Conservation (phyloP, 176 grass and related monocot species). For the Phoenix dactylifera region DNA sequence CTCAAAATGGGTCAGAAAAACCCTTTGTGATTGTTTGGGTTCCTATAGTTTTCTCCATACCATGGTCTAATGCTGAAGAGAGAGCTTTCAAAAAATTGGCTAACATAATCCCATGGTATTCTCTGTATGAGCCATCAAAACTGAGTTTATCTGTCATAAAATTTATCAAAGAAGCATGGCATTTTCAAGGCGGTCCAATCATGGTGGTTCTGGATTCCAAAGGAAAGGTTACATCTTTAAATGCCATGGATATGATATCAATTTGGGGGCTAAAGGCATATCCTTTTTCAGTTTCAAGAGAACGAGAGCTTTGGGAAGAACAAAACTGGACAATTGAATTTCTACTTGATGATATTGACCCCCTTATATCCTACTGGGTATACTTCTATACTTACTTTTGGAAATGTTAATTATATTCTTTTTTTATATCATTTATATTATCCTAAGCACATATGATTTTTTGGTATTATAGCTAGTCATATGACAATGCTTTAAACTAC, state of each 20-base stretch:
- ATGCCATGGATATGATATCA: conserved; percentile 12
- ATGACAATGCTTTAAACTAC: too few species aligned
- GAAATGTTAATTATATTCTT: not conserved
- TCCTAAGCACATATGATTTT: too few species aligned
- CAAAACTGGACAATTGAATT: conserved; percentile 14
- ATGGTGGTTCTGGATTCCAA: conserved; percentile 9
- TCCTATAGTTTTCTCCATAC: not conserved
- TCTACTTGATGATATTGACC: conserved; percentile 15
- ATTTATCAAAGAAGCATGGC: conserved; percentile 14
- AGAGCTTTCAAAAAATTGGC: not conserved
- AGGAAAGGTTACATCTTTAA: conserved; percentile 8
- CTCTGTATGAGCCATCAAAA: conserved; percentile 11
- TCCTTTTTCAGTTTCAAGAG: conserved; percentile 13
- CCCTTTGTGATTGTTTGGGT: conserved; percentile 15
- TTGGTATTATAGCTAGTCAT: too few species aligned
- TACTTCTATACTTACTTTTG: not conserved
- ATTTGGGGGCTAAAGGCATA: conserved; percentile 20
- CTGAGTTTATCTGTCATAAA: conserved; percentile 9
- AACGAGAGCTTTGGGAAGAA: conserved; percentile 21
- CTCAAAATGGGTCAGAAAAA: not conserved
- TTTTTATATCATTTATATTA: too few species aligned
- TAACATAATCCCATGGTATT: conserved; percentile 15
- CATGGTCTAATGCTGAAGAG: not conserved
- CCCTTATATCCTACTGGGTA: conserved; percentile 21
- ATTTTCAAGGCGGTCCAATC: conserved; percentile 15